These are phyloP conservation scores for Fraxinus dipetala DNA, from an alignment of 305 asterid genomes.

Conservation along the genomic window DNA sequence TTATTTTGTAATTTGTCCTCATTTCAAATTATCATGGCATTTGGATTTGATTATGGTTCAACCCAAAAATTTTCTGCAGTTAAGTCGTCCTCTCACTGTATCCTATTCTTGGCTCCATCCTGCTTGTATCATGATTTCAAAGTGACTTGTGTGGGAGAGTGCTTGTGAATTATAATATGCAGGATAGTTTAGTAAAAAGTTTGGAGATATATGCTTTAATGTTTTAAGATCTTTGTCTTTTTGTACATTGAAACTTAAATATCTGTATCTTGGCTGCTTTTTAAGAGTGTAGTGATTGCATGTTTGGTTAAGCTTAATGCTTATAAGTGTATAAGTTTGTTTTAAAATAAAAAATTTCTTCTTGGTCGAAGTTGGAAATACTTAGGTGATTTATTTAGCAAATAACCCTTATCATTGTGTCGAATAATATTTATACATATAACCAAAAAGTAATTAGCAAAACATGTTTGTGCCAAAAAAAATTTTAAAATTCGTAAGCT, in stretches of 20 bases:
- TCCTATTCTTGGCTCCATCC: neutral
- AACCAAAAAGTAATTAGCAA: neutral
- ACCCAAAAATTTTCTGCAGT: neutral
- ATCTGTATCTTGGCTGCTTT: neutral
- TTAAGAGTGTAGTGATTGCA: conserved; percentile 15
- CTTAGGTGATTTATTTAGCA: neutral
- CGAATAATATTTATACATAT: neutral
- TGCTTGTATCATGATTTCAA: neutral
- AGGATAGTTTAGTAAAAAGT: conserved; percentile 2
- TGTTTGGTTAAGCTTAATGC: neutral
- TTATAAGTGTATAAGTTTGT: neutral
- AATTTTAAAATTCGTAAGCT: too few relatives aligned
- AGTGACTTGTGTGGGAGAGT: neutral
- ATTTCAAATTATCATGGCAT: neutral
- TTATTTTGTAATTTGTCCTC: neutral
- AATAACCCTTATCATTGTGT: neutral
- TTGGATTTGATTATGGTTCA: neutral
- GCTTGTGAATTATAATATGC: conserved; percentile 4
- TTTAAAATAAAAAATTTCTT: neutral
- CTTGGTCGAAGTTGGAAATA: neutral
- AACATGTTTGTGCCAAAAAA: neutral
- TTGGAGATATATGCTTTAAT: neutral
- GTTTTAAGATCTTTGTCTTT: neutral
- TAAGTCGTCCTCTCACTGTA: neutral
- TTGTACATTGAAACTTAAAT: conserved; percentile 4